Evolutionary conservation across 129 eudicot genomes (phyloP).

Genomic region (Gnaphalium uliginosum): DNA sequence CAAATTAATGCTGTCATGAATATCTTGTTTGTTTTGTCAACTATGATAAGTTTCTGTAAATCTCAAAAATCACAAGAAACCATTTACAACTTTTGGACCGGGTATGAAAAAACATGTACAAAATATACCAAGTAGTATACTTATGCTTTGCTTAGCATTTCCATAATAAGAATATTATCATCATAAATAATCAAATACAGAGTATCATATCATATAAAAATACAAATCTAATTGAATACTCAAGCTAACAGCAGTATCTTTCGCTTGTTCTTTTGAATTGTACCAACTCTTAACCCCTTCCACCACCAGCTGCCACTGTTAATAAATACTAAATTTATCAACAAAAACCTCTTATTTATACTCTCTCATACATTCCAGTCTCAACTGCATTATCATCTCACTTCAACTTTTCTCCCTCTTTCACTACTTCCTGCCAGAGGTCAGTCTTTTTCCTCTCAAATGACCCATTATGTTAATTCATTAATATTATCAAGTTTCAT

Average conservation of each 20-base stretch:
- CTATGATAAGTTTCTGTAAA: too few relatives aligned
- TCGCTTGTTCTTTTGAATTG: constrained; percentile 32
- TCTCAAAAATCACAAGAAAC: too few relatives aligned
- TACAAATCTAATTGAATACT: background rate
- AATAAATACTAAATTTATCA: constrained; percentile 24
- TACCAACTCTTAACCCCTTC: constrained; percentile 20
- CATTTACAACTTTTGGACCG: too few relatives aligned
- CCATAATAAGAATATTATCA: background rate
- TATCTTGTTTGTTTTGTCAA: background rate
- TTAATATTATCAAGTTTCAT: constrained; percentile 17
- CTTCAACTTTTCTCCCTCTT: constrained; percentile 37
- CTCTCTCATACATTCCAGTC: constrained; percentile 36
- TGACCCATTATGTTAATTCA: constrained; percentile 18
- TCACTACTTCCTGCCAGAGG: constrained; percentile 44
- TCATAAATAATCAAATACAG: background rate
- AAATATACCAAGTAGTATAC: too few relatives aligned
- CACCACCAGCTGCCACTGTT: background rate
- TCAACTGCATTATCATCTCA: constrained; percentile 13
- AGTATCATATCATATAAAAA: background rate
- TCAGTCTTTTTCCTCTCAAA: constrained; percentile 38
- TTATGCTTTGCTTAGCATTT: background rate
- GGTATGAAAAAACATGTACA: too few relatives aligned
- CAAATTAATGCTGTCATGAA: background rate
- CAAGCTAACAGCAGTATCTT: constrained; percentile 26
- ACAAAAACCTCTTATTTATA: constrained; percentile 39